Conservation (phyloP, 345 rosid genomes). For the Clarkia xantiana region DNA sequence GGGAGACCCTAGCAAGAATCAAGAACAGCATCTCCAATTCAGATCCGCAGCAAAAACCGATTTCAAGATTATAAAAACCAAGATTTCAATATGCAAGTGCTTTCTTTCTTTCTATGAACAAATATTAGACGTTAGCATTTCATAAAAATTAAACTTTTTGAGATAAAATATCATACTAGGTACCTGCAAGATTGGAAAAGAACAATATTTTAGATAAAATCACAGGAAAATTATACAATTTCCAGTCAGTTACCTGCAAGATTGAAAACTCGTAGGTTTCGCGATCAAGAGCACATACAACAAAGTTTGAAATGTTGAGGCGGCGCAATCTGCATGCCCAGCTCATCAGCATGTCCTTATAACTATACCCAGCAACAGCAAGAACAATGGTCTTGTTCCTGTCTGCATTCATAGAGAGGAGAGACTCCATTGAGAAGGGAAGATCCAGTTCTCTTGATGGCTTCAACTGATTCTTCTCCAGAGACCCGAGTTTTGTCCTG, state of each 20-base stretch:
- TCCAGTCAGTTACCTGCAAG: constrained; percentile 37
- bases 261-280: constrained; percentile 64
- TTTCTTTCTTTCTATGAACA: too few relatives aligned
- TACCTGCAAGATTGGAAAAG: too few relatives aligned
- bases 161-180: too few relatives aligned
- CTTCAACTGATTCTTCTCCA: constrained; percentile 23
- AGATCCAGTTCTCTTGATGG: constrained; percentile 17
- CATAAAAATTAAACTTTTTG: too few relatives aligned
- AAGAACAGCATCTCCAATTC: constrained; percentile 9
- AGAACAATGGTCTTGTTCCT: constrained; percentile 59
- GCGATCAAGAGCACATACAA: constrained; percentile 75
- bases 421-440: constrained; percentile 55
- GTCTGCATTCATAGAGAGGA: constrained; percentile 51
- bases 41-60: background rate
- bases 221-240: too few relatives aligned
- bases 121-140: too few relatives aligned
- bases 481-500: constrained; percentile 15
- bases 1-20: constrained; percentile 49
- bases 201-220: too few relatives aligned
- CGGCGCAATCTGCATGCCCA: constrained; percentile 86
- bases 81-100: too few relatives aligned
- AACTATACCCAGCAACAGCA: constrained; percentile 80
- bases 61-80: background rate
- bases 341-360: constrained; percentile 91
- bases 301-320: constrained; percentile 54